phyloP scores from a whole-genome alignment of 805 yeast species.

The Nakazawaea ernobii region DNA sequence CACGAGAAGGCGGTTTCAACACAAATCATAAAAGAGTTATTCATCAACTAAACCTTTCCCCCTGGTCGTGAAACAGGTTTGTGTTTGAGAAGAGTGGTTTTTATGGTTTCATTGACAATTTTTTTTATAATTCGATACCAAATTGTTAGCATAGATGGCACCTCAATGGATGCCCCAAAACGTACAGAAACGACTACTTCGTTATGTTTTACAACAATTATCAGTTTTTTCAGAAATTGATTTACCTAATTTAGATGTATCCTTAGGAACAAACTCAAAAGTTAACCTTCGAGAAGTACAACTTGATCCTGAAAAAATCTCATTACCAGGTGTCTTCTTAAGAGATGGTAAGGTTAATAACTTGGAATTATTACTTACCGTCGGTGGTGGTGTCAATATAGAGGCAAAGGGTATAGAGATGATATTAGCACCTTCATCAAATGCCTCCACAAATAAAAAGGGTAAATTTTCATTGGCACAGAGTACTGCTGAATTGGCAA shows the following conservation, averaged over 20 bases:
- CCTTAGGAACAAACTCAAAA: conserved; percentile 51
- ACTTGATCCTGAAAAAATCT: conserved; percentile 65
- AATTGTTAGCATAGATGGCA: conserved; percentile 15
- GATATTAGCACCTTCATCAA: conserved; percentile 31
- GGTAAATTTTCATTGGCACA: conserved; percentile 51
- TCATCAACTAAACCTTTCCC: no score
- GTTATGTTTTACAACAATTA: conserved; percentile 75
- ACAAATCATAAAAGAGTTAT: no score
- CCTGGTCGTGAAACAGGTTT: no score
- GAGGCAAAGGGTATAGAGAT: conserved; percentile 51
- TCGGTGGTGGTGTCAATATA: conserved; percentile 66
- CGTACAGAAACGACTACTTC: conserved; percentile 73
- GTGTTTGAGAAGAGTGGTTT: no score
- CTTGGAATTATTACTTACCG: conserved; percentile 53
- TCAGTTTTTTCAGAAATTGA: conserved; percentile 79
- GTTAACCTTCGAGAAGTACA: conserved; percentile 55
- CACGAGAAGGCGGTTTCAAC: no score
- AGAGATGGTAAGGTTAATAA: conserved; percentile 55
- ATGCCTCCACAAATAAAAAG: conserved; percentile 11
- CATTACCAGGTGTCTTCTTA: conserved; percentile 57
- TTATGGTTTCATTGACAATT: no score
- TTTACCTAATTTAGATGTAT: conserved; percentile 74
- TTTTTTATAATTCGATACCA: no score
- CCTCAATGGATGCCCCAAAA: conserved; percentile 77
- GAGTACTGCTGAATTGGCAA: conserved; percentile 72